Evolutionary conservation across 2,329 filamentous ascomycete species (phyloP).

Genomic region (Cercospora canescens): DNA sequence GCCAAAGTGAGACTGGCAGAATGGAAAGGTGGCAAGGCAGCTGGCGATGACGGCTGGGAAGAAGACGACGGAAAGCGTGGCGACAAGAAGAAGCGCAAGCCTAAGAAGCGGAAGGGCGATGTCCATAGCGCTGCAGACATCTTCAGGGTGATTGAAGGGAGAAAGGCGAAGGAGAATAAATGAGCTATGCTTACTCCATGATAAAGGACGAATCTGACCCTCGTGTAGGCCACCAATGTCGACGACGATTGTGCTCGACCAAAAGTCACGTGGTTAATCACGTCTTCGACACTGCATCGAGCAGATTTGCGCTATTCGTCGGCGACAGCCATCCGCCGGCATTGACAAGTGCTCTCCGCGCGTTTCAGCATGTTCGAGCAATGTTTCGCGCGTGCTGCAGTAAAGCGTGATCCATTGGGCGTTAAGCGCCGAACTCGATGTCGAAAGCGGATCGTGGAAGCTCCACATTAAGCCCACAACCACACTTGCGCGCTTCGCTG

Average conservation of each 20-base stretch:
- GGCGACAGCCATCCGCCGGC: neutral
- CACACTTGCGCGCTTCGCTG: conserved; percentile 3
- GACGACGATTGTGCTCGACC: neutral
- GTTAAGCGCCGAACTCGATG: conserved; percentile 4
- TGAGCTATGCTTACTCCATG: conserved; percentile 18
- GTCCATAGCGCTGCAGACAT: conserved; percentile 36
- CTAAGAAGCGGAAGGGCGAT: conserved; percentile 59
- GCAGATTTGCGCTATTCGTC: neutral
- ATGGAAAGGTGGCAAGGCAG: conserved; percentile 58
- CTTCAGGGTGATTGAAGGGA: conserved; percentile 36
- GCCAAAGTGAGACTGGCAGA: conserved; percentile 66
- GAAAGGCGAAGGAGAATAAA: conserved; percentile 30
- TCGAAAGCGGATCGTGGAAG: neutral
- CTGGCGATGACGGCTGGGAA: conserved; percentile 50
- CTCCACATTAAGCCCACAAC: neutral
- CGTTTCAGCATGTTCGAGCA: neutral
- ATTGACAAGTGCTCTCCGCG: neutral
- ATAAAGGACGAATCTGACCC: conserved; percentile 6
- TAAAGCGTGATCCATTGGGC: neutral
- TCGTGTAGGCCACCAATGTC: conserved; percentile 3
- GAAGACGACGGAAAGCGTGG: conserved; percentile 64
- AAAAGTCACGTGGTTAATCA: neutral
- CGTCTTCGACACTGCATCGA: neutral
- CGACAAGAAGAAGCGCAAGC: conserved; percentile 70
- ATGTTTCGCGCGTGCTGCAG: neutral